These are phyloP conservation scores for Microstroma glucosiphilum DNA, from an alignment of 1,284 basidiomycete genomes.

Conservation along the genomic window DNA sequence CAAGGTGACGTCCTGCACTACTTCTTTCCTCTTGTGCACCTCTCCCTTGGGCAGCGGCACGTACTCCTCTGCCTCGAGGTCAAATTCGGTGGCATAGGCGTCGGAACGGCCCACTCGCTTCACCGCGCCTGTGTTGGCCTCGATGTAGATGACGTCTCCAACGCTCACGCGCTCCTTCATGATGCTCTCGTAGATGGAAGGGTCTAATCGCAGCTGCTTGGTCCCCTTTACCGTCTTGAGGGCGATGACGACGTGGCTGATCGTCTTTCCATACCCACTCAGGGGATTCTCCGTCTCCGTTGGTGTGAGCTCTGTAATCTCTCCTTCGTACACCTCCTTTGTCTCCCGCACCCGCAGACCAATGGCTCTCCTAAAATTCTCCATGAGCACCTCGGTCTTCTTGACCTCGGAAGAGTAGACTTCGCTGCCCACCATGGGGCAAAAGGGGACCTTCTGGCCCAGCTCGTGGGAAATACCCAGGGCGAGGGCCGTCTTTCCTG, in stretches of 20 bases:
- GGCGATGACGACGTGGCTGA: constrained; percentile 90
- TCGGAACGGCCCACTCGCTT: constrained; percentile 96
- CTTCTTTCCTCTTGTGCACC: constrained; percentile 93
- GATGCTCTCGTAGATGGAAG: constrained; percentile 92
- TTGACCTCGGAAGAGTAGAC: constrained; percentile 97
- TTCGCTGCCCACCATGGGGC: constrained; percentile 95
- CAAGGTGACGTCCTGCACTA: constrained; percentile 93
- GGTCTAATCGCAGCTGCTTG: constrained; percentile 90
- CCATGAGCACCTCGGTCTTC: constrained; percentile 97
- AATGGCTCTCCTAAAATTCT: constrained; percentile 88
- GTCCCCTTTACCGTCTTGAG: constrained; percentile 98
- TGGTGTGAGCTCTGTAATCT: constrained; percentile 93
- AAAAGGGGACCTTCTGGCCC: constrained; percentile 90
- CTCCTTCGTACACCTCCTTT: constrained; percentile 97
- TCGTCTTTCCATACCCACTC: constrained; percentile 93
- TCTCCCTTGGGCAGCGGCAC: constrained; percentile 96
- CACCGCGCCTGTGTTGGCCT: constrained; percentile 87
- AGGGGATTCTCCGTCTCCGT: constrained; percentile 57
- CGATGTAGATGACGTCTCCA: constrained; percentile 95
- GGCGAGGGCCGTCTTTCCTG: constrained; percentile 91
- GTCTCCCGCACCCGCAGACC: constrained; percentile 67
- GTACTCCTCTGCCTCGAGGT: constrained; percentile 95
- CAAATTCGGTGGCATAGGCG: constrained; percentile 96
- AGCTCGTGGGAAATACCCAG: constrained; percentile 89
- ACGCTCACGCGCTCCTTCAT: constrained; percentile 95